Evolutionary conservation across 257 asterid species (phyloP), one percentile per base, ranked within the genome.

Genomic region (Solanum appendiculatum): DNA sequence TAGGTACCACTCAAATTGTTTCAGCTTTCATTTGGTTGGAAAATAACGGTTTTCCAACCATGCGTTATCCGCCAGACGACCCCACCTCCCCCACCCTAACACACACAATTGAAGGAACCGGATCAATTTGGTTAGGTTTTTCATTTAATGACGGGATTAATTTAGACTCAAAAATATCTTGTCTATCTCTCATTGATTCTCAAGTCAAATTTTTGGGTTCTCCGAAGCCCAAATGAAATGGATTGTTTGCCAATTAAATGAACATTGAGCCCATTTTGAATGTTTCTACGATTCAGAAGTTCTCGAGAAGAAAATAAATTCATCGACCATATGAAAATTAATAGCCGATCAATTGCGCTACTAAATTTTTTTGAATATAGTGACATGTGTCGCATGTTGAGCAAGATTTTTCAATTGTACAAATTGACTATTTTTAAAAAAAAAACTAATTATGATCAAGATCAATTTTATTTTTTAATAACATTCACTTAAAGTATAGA

Each of bases 11-110:
- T 36, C 77, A 13, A 31, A 29, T 48, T 33, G 40, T 84, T 36
- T 34, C 36, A 39, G 2, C 54, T 14, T 85, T 86, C 86, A 86
- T 89, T 90, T 89, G 73, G 77, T 83, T 86, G 78, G 78, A 42
- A 86, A 27, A 68, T 86, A 86, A 86, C 92, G 86, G 90, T 64
- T 64, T 84, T 69, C 80, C 80, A 64, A 64, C 86, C 86, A 64
- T 64, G 48, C 44, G 64, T 84, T 84, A 84, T 84, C 86, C 63
- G 40, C 77, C 86, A 31, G 4, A 29, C 46, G 85, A 46, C 66
- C 85, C 85, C 25, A 78, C 84, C 10, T 2, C 34, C 34, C 34
- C 34, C 34, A 33, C 34, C 25, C 33, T 33, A 3, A 70, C 78
- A 70, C 78, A 70, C 78, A 16, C 25, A 2, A 31, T 7, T 7